Base-by-base conservation (phyloP, 2,329 filamentous ascomycete species). In the Aureobasidium sp. region DNA sequence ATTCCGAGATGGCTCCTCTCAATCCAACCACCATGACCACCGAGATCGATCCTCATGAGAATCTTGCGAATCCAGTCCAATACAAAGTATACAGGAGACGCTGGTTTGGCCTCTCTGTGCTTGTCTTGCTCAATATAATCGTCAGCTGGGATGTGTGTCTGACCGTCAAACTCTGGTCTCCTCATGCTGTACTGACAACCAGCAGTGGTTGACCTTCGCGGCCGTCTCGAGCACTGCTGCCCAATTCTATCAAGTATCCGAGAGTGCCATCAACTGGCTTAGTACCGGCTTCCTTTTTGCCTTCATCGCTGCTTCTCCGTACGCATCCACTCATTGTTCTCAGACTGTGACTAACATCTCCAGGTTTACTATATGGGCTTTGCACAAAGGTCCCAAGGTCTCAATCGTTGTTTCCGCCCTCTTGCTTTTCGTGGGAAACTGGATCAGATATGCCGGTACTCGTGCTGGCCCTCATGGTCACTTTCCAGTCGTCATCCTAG, bases 191-290 rank as follows among this genome's bases (percentile, higher is more conserved):
- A 25, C 45, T 48, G 25, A 48, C 31, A n/a, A 2, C 15, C 25
- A n/a, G 67, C 27, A 91, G 90, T 97, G 93, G 93, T 84, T 97
- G 68, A 94, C 91, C 7, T 97, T 91, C 74, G 88, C 92, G 1
- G 88, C 93, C 44, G 87, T 96, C 36, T 90, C 90, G 1, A 83
- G 83, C 37, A 84, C 87, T 25, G 83, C 90, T 1, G 85, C 91
- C 0, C 68, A 80, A 27, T 96, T 91, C 78, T 97, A 95, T 72
- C 68, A 78, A 57, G 89, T 92, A 14, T 82, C 81, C 37, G 86
- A 92, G 70, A 86, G 84, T 17, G 83, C 84, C 36, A 88, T 97
- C 76, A 97, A 97, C 76, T 97, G 94, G 94, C 82, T 96, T 65
- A 91, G 88, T 70, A 97, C 89, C 0, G 87, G 82, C 42, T 96